These are phyloP conservation scores for Blumeria graminis DNA, from an alignment of 2,329 filamentous ascomycete genomes.

Conservation along the genomic window DNA sequence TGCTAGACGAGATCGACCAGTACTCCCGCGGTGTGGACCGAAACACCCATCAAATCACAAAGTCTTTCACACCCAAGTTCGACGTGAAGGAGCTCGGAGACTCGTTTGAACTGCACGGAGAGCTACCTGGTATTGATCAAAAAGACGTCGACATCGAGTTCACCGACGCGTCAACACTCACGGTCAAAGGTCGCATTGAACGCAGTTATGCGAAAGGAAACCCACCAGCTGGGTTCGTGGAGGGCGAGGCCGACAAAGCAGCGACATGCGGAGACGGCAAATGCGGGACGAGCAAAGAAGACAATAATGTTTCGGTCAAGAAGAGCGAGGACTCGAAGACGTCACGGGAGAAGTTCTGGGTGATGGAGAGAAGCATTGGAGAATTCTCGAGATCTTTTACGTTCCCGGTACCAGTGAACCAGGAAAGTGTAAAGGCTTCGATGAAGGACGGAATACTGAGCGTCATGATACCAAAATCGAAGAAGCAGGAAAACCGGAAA, in stretches of 20 bases:
- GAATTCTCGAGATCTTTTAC: constrained; percentile 24
- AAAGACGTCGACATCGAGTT: constrained; percentile 58
- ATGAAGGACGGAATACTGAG: constrained; percentile 42
- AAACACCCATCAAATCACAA: constrained; percentile 4
- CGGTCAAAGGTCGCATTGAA: constrained; percentile 45
- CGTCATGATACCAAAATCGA: constrained; percentile 40
- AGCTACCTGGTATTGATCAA: constrained; percentile 53
- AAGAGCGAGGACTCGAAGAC: no score
- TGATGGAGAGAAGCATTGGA: constrained; percentile 33
- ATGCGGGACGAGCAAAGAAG: no score
- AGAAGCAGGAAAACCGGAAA: constrained; percentile 30
- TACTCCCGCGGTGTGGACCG: constrained; percentile 18
- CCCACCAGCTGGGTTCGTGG: not conserved
- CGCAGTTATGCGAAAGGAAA: constrained; percentile 16
- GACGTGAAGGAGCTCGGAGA: constrained; percentile 48
- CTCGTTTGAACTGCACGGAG: constrained; percentile 54
- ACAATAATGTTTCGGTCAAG: no score
- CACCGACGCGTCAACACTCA: constrained; percentile 48
- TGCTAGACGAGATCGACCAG: constrained; percentile 38
- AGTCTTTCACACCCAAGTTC: constrained; percentile 50
- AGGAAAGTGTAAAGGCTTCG: constrained; percentile 32
- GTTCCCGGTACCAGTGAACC: constrained; percentile 40
- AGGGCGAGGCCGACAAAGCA: not conserved
- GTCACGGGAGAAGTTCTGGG: constrained; percentile 28
- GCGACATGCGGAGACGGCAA: no score